Conservation (phyloP, 768 basidiomycete genomes). For the Lentinula guzmanii region DNA sequence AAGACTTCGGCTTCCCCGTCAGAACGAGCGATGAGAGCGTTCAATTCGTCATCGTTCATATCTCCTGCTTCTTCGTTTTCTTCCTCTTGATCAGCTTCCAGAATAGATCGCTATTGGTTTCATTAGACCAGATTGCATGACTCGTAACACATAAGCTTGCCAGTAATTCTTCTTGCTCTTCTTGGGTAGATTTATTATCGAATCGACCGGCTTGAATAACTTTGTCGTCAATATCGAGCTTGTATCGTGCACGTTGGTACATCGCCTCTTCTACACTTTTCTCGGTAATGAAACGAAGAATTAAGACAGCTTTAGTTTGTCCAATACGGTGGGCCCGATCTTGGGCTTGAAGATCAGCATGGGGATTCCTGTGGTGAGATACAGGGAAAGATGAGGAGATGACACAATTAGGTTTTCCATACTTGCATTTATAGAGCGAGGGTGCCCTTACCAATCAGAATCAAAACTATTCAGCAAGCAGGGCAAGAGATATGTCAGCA, state of each 20-base stretch:
- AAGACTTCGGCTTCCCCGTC: conserved; percentile 77
- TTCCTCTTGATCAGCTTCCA: conserved; percentile 86
- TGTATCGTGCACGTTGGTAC: conserved; percentile 90
- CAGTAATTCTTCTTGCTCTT: conserved; percentile 94
- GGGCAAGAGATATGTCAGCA: conserved; percentile 9
- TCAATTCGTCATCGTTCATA: conserved; percentile 93
- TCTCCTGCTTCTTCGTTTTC: conserved; percentile 87
- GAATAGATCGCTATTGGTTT: conserved; percentile 66
- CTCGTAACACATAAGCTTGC: conserved; percentile 35
- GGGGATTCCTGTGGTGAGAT: conserved; percentile 70
- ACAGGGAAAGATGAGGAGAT: conserved; percentile 11
- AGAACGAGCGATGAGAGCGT: conserved; percentile 81
- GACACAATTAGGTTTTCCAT: not conserved
- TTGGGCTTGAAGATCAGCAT: conserved; percentile 98
- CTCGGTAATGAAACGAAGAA: conserved; percentile 94
- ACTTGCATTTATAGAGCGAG: not conserved
- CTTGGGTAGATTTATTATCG: conserved; percentile 97
- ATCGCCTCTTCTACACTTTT: conserved; percentile 99
- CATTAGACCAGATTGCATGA: conserved; percentile 5
- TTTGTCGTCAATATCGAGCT: conserved; percentile 98
- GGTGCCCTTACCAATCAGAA: conserved; percentile 52
- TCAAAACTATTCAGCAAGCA: conserved; percentile 50
- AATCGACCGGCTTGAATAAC: conserved; percentile 99
- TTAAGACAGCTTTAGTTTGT: conserved; percentile 96
- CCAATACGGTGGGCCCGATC: conserved; percentile 99